phyloP scores from a whole-genome alignment of 768 basidiomycete species.

The Lyophyllum shimeji region DNA sequence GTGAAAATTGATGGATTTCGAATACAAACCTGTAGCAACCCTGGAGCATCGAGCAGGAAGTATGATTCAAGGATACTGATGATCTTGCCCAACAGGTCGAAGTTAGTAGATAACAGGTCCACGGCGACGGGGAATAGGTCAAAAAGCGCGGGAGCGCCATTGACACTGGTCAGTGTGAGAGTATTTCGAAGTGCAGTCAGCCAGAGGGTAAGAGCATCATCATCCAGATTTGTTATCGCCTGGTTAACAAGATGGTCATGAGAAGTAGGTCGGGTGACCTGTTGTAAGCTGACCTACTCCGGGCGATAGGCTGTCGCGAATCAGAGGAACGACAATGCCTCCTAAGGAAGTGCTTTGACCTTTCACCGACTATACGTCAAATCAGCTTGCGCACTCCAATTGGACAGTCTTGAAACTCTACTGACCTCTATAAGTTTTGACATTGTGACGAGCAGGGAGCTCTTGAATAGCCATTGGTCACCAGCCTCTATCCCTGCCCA shows the following conservation, averaged over 20 bases:
- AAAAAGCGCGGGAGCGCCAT: constrained; percentile 50
- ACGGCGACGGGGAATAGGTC: constrained; percentile 67
- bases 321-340: constrained; percentile 58
- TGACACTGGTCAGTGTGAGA: constrained; percentile 44
- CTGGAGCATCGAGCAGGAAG: constrained; percentile 63
- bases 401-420: not conserved
- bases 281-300: constrained; percentile 35
- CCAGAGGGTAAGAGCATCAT: constrained; percentile 80
- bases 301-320: constrained; percentile 63
- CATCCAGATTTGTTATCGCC: constrained; percentile 71
- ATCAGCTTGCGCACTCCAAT: not conserved
- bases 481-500: constrained; percentile 63
- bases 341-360: constrained; percentile 57
- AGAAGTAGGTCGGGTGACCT: not conserved
- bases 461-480: constrained; percentile 72
- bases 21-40: constrained; percentile 59
- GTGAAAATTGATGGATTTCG: not conserved
- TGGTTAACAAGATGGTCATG: constrained; percentile 26
- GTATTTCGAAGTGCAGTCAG: constrained; percentile 67
- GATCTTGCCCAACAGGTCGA: constrained; percentile 73
- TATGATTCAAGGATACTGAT: constrained; percentile 75
- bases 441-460: constrained; percentile 65
- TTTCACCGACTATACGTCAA: constrained; percentile 56
- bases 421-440: constrained; percentile 68
- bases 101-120: constrained; percentile 59